phyloP scores from a whole-genome alignment of 208 protist genomes.

The Trypanosoma boissoni region DNA sequence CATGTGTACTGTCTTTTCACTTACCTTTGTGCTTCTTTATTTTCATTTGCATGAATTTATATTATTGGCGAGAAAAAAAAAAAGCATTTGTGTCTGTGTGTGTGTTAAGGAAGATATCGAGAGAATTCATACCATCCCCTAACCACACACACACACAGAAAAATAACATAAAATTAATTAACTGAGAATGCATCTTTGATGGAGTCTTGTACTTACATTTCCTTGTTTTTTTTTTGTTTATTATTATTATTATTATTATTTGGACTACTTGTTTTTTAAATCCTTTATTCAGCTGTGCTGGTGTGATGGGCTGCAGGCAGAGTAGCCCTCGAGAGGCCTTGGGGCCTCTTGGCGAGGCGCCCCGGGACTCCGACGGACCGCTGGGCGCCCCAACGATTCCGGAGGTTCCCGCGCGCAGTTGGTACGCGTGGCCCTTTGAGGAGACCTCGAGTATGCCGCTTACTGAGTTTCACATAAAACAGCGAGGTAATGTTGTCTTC shows the following conservation, averaged over 20 bases:
- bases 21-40: too few species aligned
- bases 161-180: too few species aligned
- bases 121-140: too few species aligned
- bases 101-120: too few species aligned
- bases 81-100: too few species aligned
- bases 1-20: too few species aligned
- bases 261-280: neutral
- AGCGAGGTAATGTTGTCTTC: slow-evolving; percentile 62
- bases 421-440: slow-evolving; percentile 54
- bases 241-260: neutral
- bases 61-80: too few species aligned
- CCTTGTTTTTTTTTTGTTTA: neutral
- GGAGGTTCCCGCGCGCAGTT: slow-evolving; percentile 45
- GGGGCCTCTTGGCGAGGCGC: neutral
- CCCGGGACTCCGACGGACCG: too few species aligned
- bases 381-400: slow-evolving; percentile 27
- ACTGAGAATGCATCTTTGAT: too few species aligned
- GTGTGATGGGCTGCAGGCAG: slow-evolving; percentile 30
- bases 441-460: slow-evolving; percentile 32
- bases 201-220: neutral
- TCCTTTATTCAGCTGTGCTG: neutral
- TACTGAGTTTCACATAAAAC: slow-evolving; percentile 47
- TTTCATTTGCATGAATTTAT: too few species aligned
- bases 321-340: slow-evolving; percentile 22
- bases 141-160: too few species aligned